Base-by-base conservation (phyloP, 2,329 filamentous ascomycete genomes). In the Sporothrix phasma region DNA sequence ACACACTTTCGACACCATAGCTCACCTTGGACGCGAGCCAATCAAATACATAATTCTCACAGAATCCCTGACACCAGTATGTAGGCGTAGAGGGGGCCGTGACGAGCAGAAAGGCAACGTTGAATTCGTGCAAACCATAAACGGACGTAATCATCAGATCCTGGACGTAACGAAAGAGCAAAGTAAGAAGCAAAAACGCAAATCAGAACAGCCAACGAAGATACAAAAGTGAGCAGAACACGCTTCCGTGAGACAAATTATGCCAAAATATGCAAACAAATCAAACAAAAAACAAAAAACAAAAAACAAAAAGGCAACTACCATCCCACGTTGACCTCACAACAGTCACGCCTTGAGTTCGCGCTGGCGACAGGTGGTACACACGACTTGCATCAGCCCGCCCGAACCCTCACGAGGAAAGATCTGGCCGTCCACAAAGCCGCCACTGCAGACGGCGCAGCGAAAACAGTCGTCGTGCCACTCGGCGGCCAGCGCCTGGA, bases 381-480 rank as follows among this genome's bases (percentile, higher is more conserved):
- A 88, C 66, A 86, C 74, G 22, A 87, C 80, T 54, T 83, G 75
- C 66, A 77, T 79, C 60, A 76, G 72, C 3, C 78, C 78, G 1
- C 69, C 77, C 0, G 71, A 68, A 24, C 80, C 78, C 61, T 82
- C 77, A 66, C 82, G 81, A 46, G 84, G 83, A 71, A 87, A 88
- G 68, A 88, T 83, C 72, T 86, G 83, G 0, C 85, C 84, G 69
- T 88, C 85, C 41, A 83, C 80, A 69, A 88, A 88, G 0, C 81
- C 80, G 41, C 81, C 82, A 11, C 78, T 74, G 70, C 85, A 88
- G 17, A 78, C 78, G 17, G 80, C 82, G 73, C 94, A 99, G 64
- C 87, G 86, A 77, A 99, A 99, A 75, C 94, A 99, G 66, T 86
- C 81, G 63, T 90, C 87, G 76, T 99, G 94, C 92, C 94, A 99